Evolutionary conservation across 2,329 filamentous ascomycete species (phyloP), one percentile per base, ranked within the genome.

Genomic region (Aspergillus sp.): DNA sequence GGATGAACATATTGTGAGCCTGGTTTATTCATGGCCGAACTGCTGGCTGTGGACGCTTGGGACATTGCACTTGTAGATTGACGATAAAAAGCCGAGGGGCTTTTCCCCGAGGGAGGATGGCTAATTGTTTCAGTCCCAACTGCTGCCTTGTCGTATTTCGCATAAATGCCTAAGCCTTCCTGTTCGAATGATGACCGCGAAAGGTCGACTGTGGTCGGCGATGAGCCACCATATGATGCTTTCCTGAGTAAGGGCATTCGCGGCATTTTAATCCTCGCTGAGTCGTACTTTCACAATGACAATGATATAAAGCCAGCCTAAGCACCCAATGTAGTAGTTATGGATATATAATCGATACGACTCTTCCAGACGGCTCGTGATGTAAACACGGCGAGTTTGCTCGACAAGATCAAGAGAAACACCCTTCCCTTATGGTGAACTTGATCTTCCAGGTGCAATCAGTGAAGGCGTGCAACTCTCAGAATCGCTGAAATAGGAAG

Each of bases 161-260:
- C 70, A 64, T 80, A 79, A 49, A 86, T 86, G 17, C 83, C 84
- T 54, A 87, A 71, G 8, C 83, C 84, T 59, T 85, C 83, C 62
- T 85, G 83, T 64, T 87, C 84, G 13, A 80, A 78, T 5, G 80
- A 80, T 3, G 84, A 81, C 32, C 83, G 81, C 32, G 83, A 84
- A 23, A 86, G 74, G 67, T 87, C 84, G 57, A 86, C 78, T 19
- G 80, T 79, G 49, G 76, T 75, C 56, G 78, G 75, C 32, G 76
- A 73, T 60, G 78, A 75, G 65, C 82, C 82, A 61, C 81, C 78
- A 49, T 77, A 75, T 19, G 82, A 81, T 63, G 82, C 75, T 69
- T 84, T 85, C 54, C 82, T 80, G 55, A 84, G 73, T 61, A 85
- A 81, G 2, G 84, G 83, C 70, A 85, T 86, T 71, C 84, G 80